These are phyloP conservation scores for Pestalotiopsis sp. DNA, from an alignment of 2,329 filamentous ascomycete species.

Conservation along the genomic window DNA sequence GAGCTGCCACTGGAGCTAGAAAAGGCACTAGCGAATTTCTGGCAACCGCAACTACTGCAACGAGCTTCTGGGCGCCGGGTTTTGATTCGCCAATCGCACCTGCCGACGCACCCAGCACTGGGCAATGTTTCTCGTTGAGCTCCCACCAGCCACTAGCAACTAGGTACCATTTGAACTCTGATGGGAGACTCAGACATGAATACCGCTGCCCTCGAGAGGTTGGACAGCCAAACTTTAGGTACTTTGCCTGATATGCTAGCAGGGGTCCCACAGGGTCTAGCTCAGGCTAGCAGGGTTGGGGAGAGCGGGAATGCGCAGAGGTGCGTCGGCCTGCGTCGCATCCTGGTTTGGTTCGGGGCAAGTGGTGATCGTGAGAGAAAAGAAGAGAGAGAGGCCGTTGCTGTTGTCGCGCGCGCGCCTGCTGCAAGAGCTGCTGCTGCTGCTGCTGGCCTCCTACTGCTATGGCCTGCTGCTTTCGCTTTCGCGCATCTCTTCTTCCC, in stretches of 20 bases:
- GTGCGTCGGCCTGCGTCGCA: constrained; percentile 6
- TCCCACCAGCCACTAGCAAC: background rate
- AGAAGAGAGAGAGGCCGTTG: background rate
- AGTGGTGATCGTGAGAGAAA: constrained; percentile 10
- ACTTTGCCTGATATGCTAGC: background rate
- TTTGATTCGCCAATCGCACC: background rate
- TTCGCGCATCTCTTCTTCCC: background rate
- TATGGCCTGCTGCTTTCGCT: background rate
- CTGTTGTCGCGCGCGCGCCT: constrained; percentile 9
- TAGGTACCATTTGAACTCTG: background rate
- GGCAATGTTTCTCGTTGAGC: background rate
- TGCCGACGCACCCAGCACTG: background rate
- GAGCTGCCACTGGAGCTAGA: background rate
- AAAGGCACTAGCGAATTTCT: background rate
- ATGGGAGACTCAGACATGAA: background rate
- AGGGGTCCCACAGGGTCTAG: constrained; percentile 4
- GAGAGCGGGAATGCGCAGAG: constrained; percentile 7
- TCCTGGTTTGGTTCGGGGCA: background rate
- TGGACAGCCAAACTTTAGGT: background rate
- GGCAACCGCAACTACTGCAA: background rate
- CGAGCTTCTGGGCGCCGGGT: background rate
- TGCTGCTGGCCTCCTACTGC: no score
- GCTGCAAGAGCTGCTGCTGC: background rate
- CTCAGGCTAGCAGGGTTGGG: constrained; percentile 1
- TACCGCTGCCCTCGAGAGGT: background rate